These are phyloP conservation scores for Arachis stenosperma DNA, from an alignment of 306 rosid species.

Conservation along the genomic window DNA sequence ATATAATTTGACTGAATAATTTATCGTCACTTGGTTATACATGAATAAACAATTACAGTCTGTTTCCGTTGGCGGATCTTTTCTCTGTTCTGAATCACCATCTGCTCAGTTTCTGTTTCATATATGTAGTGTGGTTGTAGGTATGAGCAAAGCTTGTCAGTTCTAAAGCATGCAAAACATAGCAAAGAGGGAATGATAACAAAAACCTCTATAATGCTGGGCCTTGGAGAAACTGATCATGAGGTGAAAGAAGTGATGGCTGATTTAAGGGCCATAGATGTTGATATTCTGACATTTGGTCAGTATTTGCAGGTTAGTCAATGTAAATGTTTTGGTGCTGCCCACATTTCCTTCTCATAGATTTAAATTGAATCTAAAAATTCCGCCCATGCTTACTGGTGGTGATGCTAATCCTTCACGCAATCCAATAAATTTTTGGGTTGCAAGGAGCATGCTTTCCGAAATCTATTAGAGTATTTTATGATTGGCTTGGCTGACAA, in stretches of 20 bases:
- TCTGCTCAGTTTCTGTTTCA: slow-evolving; percentile 30
- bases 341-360: slow-evolving; percentile 20
- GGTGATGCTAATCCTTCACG: slow-evolving; percentile 26
- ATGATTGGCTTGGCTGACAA: slow-evolving; percentile 27
- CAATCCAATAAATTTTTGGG: slow-evolving; percentile 25
- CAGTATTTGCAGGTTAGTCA: slow-evolving; percentile 90
- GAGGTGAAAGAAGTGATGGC: slow-evolving; percentile 82
- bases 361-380: slow-evolving; percentile 24
- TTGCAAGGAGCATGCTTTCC: slow-evolving; percentile 14
- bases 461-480: not conserved
- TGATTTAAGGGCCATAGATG: slow-evolving; percentile 82
- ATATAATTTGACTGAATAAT: not conserved
- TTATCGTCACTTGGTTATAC: not conserved
- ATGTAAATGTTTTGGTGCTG: slow-evolving; percentile 19
- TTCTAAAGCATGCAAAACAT: slow-evolving; percentile 75
- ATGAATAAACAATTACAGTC: not conserved
- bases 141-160: slow-evolving; percentile 85
- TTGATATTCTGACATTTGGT: slow-evolving; percentile 93
- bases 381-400: slow-evolving; percentile 19
- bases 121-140: slow-evolving; percentile 51
- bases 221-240: slow-evolving; percentile 92
- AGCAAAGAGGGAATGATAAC: slow-evolving; percentile 92
- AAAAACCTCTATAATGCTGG: slow-evolving; percentile 94
- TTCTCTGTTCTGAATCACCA: slow-evolving; percentile 6
- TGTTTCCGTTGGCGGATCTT: slow-evolving; percentile 14